These are phyloP conservation scores for Phialemonium atrogriseum DNA, from an alignment of 2,329 filamentous ascomycete genomes.

Conservation along the genomic window DNA sequence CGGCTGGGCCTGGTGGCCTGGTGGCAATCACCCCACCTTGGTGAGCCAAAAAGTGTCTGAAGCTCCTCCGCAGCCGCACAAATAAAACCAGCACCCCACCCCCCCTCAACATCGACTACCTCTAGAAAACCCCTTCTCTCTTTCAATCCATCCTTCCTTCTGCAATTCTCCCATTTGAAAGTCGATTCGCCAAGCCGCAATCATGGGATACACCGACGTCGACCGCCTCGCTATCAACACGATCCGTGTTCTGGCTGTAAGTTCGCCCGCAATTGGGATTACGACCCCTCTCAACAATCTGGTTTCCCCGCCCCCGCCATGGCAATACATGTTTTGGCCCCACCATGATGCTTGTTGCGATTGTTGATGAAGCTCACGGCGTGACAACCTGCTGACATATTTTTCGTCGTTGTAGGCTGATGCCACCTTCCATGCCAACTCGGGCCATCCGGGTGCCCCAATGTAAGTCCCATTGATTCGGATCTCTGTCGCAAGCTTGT, in stretches of 20 bases:
- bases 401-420: slow-evolving; percentile 59
- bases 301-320: neutral
- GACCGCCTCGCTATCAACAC: slow-evolving; percentile 96
- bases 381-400: slow-evolving; percentile 13
- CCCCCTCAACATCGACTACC: slow-evolving; percentile 6
- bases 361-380: slow-evolving; percentile 13
- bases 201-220: slow-evolving; percentile 81
- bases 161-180: neutral
- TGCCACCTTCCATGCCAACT: slow-evolving; percentile 94
- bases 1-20: too few species aligned
- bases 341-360: slow-evolving; percentile 10
- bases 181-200: too few species aligned
- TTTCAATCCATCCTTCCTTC: neutral
- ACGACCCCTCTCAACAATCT: slow-evolving; percentile 18
- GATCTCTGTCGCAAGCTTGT: slow-evolving; percentile 6
- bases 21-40: slow-evolving; percentile 11
- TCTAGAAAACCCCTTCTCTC: slow-evolving; percentile 6
- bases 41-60: slow-evolving; percentile 9
- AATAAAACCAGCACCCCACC: slow-evolving; percentile 17
- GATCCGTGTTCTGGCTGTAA: slow-evolving; percentile 90
- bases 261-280: too few species aligned
- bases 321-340: slow-evolving; percentile 1
- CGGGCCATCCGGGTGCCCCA: slow-evolving; percentile 95
- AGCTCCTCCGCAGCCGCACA: slow-evolving; percentile 8
- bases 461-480: slow-evolving; percentile 51